Conservation (phyloP, 805 yeast genomes). For the Ogataea pilisensis region DNA sequence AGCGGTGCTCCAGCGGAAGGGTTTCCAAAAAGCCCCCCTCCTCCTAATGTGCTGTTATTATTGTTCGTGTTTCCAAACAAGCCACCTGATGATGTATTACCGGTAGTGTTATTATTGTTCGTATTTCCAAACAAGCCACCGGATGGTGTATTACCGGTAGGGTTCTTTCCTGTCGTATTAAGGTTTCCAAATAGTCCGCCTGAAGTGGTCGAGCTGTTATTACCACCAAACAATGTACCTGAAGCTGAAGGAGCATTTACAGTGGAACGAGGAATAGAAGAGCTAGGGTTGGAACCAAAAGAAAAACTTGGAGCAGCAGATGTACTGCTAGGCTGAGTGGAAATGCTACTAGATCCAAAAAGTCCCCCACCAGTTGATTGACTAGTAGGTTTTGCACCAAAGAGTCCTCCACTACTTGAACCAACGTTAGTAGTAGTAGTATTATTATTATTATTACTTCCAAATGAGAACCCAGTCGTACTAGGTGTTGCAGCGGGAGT, state of each 20-base stretch:
- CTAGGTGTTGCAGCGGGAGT: not conserved
- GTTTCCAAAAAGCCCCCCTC: conserved; percentile 25
- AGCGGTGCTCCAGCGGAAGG: too few species aligned
- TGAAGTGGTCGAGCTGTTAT: conserved; percentile 2
- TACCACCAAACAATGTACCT: conserved; percentile 9
- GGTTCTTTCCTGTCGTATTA: too few species aligned
- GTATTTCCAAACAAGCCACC: conserved; percentile 31
- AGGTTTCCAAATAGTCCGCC: conserved; percentile 17
- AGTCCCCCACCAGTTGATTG: too few species aligned
- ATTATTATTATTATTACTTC: not conserved
- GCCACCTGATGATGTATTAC: conserved; percentile 27
- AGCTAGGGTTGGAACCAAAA: not conserved
- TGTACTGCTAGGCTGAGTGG: too few species aligned
- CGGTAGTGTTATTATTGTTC: conserved; percentile 10
- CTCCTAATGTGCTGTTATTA: conserved; percentile 2
- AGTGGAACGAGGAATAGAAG: not conserved
- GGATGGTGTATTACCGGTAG: conserved; percentile 8
- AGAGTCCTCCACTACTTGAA: too few species aligned
- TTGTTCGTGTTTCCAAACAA: conserved; percentile 30
- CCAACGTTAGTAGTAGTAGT: not conserved
- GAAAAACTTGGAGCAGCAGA: too few species aligned
- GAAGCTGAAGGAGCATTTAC: too few species aligned
- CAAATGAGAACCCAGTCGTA: too few species aligned
- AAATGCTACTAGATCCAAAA: too few species aligned
- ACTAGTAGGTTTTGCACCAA: too few species aligned